Evolutionary conservation across 2,329 filamentous ascomycete species (phyloP), one percentile per base, ranked within the genome.

Genomic region (Geosmithia morbida): DNA sequence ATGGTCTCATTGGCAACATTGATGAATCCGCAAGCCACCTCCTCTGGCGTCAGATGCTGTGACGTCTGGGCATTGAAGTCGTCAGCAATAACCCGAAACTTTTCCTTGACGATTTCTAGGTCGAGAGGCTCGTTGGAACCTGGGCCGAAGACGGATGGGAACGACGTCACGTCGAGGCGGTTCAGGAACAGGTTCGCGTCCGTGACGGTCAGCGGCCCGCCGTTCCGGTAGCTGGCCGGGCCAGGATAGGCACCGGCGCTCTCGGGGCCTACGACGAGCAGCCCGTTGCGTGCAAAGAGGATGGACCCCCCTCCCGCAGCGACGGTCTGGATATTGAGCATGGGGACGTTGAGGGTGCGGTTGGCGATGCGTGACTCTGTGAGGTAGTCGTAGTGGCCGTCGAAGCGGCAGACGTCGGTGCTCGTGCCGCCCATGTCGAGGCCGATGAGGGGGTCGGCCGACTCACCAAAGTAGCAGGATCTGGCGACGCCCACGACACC

Each of bases 1-100:
- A 87, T 87, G 0, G 81, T 79, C 61, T 85, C 82, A 52, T 87
- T 87, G 2, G 83, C 83, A 42, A 87, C 80, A 50, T 83, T 79
- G 56, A 87, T 72, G 55, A 87, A 87, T 0, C 84, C 85, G 51
- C 80, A 79, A 0, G 84, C 83, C 39, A 66, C 57, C n/a, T 65
- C 61, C 30, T 65, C 59, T 0, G 59, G 49, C 0, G 57, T 59
- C 20, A 63, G 53, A 50, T 50, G 55, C 19, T 61, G 59, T 0
- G 54, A 51, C 0, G 62, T 57, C 47, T 66, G 60, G 1, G 44
- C 43, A 47, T 71, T 72, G 52, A 71, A 64, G 2, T 59, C 56
- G 1, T 52, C 55, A 0, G 68, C 65, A 6, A 73, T 55, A 3
- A 64, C 55, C 16, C 56, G 46, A 47, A 72, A 72, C 46, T 63